These are phyloP conservation scores for Phlebopus sp. DNA, from an alignment of 1,284 basidiomycete genomes.

Conservation along the genomic window DNA sequence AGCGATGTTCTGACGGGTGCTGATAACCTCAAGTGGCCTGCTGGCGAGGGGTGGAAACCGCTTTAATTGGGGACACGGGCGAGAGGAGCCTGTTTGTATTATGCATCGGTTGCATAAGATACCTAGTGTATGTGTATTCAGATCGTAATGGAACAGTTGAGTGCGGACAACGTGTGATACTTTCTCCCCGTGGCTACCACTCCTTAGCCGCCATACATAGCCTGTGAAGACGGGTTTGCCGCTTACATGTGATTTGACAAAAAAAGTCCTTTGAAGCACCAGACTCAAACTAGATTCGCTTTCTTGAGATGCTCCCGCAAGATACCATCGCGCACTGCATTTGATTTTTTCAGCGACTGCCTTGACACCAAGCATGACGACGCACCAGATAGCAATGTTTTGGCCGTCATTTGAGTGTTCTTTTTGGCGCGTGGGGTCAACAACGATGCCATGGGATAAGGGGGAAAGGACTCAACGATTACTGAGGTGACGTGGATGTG, in stretches of 20 bases:
- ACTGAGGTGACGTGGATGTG: constrained; percentile 64
- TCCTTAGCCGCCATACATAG: too few species aligned
- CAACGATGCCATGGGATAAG: not conserved
- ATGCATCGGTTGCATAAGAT: constrained; percentile 17
- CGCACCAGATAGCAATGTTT: constrained; percentile 37
- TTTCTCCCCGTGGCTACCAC: too few species aligned
- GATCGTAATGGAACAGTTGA: constrained; percentile 12
- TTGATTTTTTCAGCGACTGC: constrained; percentile 1
- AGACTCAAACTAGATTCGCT: constrained; percentile 40
- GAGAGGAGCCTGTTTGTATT: constrained; percentile 24
- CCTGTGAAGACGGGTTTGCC: too few species aligned
- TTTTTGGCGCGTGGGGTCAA: constrained; percentile 14
- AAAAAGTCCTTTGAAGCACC: not conserved
- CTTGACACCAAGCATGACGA: not conserved
- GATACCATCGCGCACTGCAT: constrained; percentile 54
- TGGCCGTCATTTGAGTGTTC: constrained; percentile 44
- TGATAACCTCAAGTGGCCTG: constrained; percentile 62
- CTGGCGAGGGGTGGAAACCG: constrained; percentile 56
- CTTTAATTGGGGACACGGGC: constrained; percentile 25
- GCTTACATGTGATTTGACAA: too few species aligned
- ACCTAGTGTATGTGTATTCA: constrained; percentile 22
- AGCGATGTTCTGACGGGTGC: constrained; percentile 31
- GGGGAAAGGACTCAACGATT: constrained; percentile 41
- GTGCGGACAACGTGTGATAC: too few species aligned
- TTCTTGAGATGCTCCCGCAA: constrained; percentile 49